Conservation (phyloP, 2,329 filamentous ascomycete genomes). For the Neophaeococcomyces mojaviensis region DNA sequence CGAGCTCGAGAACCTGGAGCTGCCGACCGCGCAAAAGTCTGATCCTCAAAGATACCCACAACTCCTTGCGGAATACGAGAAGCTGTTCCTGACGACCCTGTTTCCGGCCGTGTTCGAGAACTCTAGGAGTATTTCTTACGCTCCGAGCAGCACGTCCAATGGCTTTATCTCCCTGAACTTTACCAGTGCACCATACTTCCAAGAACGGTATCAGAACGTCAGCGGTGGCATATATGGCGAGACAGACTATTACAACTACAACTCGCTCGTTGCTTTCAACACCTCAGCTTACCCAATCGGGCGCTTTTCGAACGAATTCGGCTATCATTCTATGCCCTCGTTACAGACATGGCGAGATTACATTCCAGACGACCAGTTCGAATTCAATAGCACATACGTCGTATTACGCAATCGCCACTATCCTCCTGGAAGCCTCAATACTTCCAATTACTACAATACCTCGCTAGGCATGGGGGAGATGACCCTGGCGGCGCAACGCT, state of each 20-base stretch:
- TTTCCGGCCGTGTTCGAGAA: conserved; percentile 52
- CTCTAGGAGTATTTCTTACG: conserved; percentile 53
- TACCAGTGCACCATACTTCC: conserved; percentile 45
- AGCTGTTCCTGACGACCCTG: conserved; percentile 49
- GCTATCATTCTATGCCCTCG: conserved; percentile 56
- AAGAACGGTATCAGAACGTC: conserved; percentile 49
- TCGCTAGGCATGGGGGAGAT: conserved; percentile 45
- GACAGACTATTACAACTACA: conserved; percentile 56
- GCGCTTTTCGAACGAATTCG: conserved; percentile 57
- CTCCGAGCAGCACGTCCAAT: conserved; percentile 53
- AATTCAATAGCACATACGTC: conserved; percentile 51
- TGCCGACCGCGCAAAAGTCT: conserved; percentile 30
- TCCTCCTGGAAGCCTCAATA: conserved; percentile 43
- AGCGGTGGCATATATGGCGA: conserved; percentile 50
- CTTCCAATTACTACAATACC: conserved; percentile 38
- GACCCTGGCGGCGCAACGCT: conserved; percentile 48
- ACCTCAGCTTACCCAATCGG: conserved; percentile 49
- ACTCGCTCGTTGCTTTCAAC: conserved; percentile 47
- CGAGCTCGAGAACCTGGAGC: conserved; percentile 30
- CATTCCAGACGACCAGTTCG: conserved; percentile 43
- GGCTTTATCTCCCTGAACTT: conserved; percentile 51
- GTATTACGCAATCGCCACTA: conserved; percentile 55
- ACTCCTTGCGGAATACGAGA: conserved; percentile 49
- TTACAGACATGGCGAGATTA: conserved; percentile 52
- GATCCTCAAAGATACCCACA: conserved; percentile 36